A percentile compares a stretch with the other conserved stretches of the same genome.
phyloP scores from a whole-genome alignment of 768 basidiomycete genomes.

The Neoboletus magnificus region DNA sequence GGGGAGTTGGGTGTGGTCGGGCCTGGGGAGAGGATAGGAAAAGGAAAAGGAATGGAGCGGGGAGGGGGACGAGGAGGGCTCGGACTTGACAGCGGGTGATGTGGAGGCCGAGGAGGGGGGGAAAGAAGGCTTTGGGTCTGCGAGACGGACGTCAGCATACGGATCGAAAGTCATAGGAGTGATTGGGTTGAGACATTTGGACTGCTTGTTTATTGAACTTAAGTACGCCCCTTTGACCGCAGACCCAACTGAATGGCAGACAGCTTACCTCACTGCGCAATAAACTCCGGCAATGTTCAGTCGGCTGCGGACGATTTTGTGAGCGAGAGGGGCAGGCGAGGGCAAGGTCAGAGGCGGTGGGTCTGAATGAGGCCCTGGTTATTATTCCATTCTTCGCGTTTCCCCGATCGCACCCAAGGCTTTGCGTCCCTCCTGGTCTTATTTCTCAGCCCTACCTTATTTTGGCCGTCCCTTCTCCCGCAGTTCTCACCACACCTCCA shows the following conservation, averaged over 20 bases:
- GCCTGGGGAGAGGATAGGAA: conserved; percentile 12
- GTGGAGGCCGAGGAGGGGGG: conserved; percentile 3
- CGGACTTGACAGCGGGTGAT: conserved; percentile 28
- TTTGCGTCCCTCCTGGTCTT: neutral
- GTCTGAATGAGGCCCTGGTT: neutral
- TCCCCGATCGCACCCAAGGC: too few species aligned
- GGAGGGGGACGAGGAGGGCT: conserved; percentile 23
- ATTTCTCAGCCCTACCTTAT: neutral
- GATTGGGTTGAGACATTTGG: neutral
- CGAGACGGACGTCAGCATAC: conserved; percentile 18
- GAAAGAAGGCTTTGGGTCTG: conserved; percentile 8
- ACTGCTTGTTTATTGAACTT: neutral
- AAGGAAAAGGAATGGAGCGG: conserved; percentile 24
- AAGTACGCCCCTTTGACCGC: conserved; percentile 10
- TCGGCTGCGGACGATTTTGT: neutral
- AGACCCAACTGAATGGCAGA: neutral
- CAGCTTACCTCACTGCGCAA: conserved; percentile 19
- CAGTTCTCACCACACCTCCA: conserved; percentile 3
- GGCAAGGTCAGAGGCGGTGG: neutral
- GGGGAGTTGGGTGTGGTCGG: neutral
- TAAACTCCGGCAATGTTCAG: neutral
- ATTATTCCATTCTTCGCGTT: neutral
- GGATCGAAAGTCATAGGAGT: conserved; percentile 22
- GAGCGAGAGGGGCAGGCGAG: neutral
- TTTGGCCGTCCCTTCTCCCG: neutral